Evolutionary conservation across 2,329 filamentous ascomycete species (phyloP), one percentile per base, ranked within the genome.

Genomic region (Trichoderma koningii): DNA sequence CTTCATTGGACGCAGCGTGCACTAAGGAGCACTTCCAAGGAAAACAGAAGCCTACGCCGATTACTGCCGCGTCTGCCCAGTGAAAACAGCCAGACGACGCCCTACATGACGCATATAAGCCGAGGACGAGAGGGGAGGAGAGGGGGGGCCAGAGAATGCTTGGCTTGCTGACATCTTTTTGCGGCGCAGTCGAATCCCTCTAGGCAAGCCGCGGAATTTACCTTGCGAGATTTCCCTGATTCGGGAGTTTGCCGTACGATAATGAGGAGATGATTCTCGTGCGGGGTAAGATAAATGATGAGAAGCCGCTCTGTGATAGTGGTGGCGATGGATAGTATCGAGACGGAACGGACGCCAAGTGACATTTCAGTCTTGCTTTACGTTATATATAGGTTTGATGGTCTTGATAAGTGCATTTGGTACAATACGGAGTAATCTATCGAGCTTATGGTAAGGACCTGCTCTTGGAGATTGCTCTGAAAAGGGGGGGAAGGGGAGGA

Each of bases 71-170:
- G 52, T n/a, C 38, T 59, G 48, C 47, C 26, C 47, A 52, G 52
- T 64, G 47, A 26, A 23, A 38, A 10, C 51, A 28, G 23, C 10
- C 7, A 30, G 19, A 45, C 26, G 34, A 23, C 48, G 57, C 57
- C 42, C 45, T 51, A 61, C 51, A 55, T 63, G 60, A 53, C 44
- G 47, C 60, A 48, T 55, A 55, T 52, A 30, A 61, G 57, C 42
- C 47, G 26, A 38, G 34, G 34, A 38, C 12, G 48, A 10, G 30
- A 34, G 9, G 23, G 48, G 9, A 38, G n/a, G n/a, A 9, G 21
- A 45, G 9, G 23, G 48, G 9, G 48, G n/a, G 21, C n/a, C 26
- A 34, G 59, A 23, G 50, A 26, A 47, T 10, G 26, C 19, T 47
- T 55, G 34, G 12, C 34, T 28, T 55, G 48, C 50, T 63, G 50